A percentile compares a stretch with the other conserved stretches of the same genome.
These are phyloP conservation scores for Stephania japonica DNA, from an alignment of 164 flowering plant genomes.

Conservation along the genomic window DNA sequence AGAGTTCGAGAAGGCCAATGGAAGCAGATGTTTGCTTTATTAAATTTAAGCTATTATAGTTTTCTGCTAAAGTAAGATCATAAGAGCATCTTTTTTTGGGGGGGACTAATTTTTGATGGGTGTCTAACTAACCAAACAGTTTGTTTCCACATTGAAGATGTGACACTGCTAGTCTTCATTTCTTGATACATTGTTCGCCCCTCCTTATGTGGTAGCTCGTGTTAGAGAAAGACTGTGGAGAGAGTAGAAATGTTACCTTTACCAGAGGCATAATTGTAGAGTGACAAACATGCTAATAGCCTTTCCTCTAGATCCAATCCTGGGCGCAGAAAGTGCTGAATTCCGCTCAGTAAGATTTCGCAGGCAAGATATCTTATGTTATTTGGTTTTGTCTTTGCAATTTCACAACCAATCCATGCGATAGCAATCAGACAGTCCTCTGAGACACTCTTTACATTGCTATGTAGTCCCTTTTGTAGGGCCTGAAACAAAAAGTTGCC, in stretches of 20 bases:
- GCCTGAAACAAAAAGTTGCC: constrained; percentile 51
- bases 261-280: constrained; percentile 63
- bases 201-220: not conserved
- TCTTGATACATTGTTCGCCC: not conserved
- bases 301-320: constrained; percentile 72
- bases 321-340: constrained; percentile 59
- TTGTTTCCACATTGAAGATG: not conserved
- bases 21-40: not conserved
- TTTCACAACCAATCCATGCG: constrained; percentile 73
- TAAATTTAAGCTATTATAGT: not conserved
- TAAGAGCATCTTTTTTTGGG: not conserved
- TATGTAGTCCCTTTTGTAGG: constrained; percentile 52
- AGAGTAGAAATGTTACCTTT: constrained; percentile 43
- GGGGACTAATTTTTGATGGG: not conserved
- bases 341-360: constrained; percentile 43
- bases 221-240: not conserved
- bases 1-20: not conserved
- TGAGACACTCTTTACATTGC: constrained; percentile 49
- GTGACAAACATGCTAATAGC: constrained; percentile 60
- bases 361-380: constrained; percentile 42
- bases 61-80: not conserved
- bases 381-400: constrained; percentile 33
- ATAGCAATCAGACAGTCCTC: constrained; percentile 48
- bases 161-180: not conserved
- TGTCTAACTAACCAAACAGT: not conserved